Percentiles rank a stretch among this genome's conserved stretches.
Evolutionary conservation across 495 filamentous ascomycete genomes (phyloP).

Genomic region (Platismatia glauca): DNA sequence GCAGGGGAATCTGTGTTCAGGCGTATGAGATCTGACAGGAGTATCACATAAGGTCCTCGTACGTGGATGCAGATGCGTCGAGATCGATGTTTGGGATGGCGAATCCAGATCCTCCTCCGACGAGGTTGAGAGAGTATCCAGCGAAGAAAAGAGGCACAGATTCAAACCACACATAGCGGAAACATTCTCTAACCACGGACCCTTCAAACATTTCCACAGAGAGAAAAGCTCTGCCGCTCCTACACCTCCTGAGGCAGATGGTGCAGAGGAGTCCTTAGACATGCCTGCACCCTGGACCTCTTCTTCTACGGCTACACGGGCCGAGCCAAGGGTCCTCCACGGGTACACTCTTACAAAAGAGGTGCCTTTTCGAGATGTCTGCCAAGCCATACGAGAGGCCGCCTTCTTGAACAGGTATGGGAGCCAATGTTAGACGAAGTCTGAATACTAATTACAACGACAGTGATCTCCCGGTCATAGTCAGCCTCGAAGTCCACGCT

Average conservation of each 20-base stretch:
- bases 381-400: conserved; percentile 64
- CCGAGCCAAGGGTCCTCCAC: conserved; percentile 75
- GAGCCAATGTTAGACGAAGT: neutral
- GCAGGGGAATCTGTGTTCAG: neutral
- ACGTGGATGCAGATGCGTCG: conserved; percentile 82
- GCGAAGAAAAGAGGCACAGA: conserved; percentile 23
- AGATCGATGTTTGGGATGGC: conserved; percentile 95
- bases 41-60: conserved; percentile 48
- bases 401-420: conserved; percentile 54
- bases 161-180: conserved; percentile 15
- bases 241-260: conserved; percentile 14
- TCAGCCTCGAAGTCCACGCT: conserved; percentile 86
- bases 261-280: conserved; percentile 14
- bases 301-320: conserved; percentile 26
- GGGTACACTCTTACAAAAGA: conserved; percentile 87
- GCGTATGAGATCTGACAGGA: conserved; percentile 13
- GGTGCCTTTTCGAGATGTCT: conserved; percentile 76
- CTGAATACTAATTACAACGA: conserved; percentile 17
- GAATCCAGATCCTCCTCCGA: conserved; percentile 37
- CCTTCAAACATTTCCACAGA: conserved; percentile 21
- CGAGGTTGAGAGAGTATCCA: conserved; percentile 27
- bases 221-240: conserved; percentile 24
- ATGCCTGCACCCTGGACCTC: conserved; percentile 33
- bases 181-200: conserved; percentile 12
- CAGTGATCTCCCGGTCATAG: conserved; percentile 71